These are phyloP conservation scores for Thielaviopsis cerberus DNA, from an alignment of 2,329 filamentous ascomycete species.

Conservation along the genomic window DNA sequence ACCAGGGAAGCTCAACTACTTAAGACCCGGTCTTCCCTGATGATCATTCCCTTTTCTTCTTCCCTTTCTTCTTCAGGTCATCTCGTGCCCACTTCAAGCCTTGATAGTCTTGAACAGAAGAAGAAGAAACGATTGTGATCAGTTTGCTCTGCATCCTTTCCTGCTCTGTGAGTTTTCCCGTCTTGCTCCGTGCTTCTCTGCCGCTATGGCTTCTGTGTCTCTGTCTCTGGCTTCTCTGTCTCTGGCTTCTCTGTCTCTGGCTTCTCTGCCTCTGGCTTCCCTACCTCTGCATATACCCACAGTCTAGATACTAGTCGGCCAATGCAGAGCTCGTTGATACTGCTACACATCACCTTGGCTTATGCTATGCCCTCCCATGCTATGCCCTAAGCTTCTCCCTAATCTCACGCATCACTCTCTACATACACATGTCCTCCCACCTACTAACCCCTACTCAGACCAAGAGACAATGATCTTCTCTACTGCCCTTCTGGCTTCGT, in stretches of 20 bases:
- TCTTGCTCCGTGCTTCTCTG: background rate
- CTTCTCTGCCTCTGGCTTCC: too few relatives aligned
- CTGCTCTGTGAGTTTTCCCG: background rate
- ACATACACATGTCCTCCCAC: background rate
- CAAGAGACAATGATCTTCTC: background rate
- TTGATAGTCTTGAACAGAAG: too few relatives aligned
- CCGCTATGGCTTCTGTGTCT: too few relatives aligned
- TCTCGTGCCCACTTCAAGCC: background rate
- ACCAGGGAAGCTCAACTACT: background rate
- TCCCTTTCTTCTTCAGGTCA: background rate
- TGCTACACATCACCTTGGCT: too few relatives aligned
- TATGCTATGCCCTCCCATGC: too few relatives aligned
- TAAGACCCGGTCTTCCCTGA: background rate
- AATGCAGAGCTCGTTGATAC: too few relatives aligned
- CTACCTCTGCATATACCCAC: too few relatives aligned
- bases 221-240: too few relatives aligned
- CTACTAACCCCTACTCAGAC: background rate
- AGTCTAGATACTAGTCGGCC: too few relatives aligned
- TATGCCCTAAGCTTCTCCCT: too few relatives aligned
- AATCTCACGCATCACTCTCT: too few relatives aligned
- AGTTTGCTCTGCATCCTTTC: background rate
- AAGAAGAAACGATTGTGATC: background rate
- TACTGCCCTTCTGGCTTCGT: background rate
- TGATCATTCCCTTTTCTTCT: background rate
- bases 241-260: too few relatives aligned